These are phyloP conservation scores for Colletotrichum sp. DNA, from an alignment of 2,329 filamentous ascomycete species.

Conservation along the genomic window DNA sequence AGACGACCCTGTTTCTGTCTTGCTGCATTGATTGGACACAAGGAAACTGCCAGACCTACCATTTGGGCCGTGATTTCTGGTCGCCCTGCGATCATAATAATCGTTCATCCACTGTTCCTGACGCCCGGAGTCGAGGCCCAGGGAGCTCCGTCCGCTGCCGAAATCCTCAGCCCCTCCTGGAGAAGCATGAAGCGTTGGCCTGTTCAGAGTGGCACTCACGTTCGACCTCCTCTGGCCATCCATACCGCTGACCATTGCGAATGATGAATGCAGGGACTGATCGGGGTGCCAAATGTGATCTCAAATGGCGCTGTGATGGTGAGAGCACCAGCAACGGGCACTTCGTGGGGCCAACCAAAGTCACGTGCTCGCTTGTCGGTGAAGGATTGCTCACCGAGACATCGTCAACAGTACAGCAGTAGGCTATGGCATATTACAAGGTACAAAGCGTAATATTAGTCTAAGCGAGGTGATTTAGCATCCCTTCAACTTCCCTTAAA, in stretches of 20 bases:
- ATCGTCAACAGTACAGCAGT: background rate
- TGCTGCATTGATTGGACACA: background rate
- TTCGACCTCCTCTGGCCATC: constrained; percentile 1
- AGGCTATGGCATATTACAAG: background rate
- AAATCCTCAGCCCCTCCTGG: background rate
- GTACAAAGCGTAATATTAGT: background rate
- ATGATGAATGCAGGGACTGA: background rate
- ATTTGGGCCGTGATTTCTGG: constrained; percentile 13
- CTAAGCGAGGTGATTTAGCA: background rate
- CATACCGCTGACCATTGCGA: background rate
- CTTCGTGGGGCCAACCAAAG: background rate
- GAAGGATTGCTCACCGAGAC: background rate
- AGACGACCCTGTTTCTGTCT: background rate
- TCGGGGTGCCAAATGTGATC: background rate
- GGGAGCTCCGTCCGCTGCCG: background rate
- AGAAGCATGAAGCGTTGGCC: constrained; percentile 1
- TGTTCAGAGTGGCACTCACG: background rate
- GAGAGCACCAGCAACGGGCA: background rate
- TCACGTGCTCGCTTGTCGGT: constrained; percentile 23
- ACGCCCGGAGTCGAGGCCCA: background rate
- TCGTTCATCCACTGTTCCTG: constrained; percentile 12
- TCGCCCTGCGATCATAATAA: constrained; percentile 17
- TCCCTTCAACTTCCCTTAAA: background rate
- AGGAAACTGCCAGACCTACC: background rate
- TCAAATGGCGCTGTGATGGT: background rate